Percentiles rank a stretch among this genome's conserved stretches.
Conservation (phyloP, 1,284 basidiomycete species). For the Rhodotorula sp. region DNA sequence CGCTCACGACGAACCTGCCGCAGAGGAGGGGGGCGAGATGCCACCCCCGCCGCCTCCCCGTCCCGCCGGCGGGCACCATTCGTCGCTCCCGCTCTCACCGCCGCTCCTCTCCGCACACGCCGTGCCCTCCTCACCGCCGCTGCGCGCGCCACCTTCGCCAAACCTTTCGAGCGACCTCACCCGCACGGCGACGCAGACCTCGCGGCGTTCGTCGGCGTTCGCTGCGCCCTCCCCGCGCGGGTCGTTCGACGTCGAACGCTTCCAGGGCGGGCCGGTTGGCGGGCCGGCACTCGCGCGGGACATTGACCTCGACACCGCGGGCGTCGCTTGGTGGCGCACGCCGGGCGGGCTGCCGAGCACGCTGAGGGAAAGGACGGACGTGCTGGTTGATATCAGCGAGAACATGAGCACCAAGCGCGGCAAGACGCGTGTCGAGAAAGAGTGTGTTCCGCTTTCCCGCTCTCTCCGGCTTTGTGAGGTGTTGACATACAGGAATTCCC, state of each 20-base stretch:
- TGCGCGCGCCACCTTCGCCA: conserved; percentile 48
- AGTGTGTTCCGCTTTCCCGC: background rate
- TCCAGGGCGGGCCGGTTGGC: background rate
- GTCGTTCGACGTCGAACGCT: conserved; percentile 5
- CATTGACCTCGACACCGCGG: conserved; percentile 2
- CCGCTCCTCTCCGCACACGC: conserved; percentile 47
- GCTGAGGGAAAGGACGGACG: conserved; percentile 13
- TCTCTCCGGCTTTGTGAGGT: no score
- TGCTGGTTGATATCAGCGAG: conserved; percentile 53
- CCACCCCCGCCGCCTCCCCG: conserved; percentile 44
- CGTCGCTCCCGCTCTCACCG: conserved; percentile 1
- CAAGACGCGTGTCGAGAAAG: conserved; percentile 13
- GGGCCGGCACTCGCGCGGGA: conserved; percentile 19
- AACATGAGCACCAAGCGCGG: background rate
- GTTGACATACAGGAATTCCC: background rate
- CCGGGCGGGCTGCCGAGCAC: conserved; percentile 31
- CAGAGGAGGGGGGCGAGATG: conserved; percentile 54
- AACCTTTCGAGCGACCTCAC: conserved; percentile 47
- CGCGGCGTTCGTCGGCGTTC: background rate
- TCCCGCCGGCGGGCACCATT: conserved; percentile 24
- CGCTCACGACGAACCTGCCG: conserved; percentile 36
- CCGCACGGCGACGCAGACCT: conserved; percentile 14
- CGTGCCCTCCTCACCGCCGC: conserved; percentile 49
- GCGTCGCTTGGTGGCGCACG: conserved; percentile 22
- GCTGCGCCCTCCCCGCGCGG: conserved; percentile 2